phyloP scores from a whole-genome alignment of 164 flowering plant species.

The Magnolia kwangsiensis region DNA sequence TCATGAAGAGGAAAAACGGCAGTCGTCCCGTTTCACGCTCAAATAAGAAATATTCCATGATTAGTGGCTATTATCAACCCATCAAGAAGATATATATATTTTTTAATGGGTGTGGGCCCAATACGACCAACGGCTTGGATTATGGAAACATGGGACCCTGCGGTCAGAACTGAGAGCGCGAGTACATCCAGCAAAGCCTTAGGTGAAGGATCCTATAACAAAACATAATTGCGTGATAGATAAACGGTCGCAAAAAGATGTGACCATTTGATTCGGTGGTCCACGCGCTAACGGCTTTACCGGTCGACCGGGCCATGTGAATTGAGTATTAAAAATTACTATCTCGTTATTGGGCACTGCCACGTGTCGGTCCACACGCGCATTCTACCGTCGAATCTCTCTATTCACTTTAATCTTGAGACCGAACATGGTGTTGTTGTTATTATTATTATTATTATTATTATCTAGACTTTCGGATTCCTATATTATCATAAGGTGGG shows the following conservation, averaged over 20 bases:
- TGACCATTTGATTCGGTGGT: not conserved
- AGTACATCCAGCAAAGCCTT: not conserved
- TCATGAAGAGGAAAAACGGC: too few species aligned
- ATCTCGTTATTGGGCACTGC: not conserved
- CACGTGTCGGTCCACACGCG: slow-evolving; percentile 1
- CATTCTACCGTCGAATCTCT: not conserved
- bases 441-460: not conserved
- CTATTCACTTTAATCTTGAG: too few species aligned
- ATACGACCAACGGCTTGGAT: too few species aligned
- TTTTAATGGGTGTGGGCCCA: too few species aligned
- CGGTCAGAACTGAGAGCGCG: too few species aligned
- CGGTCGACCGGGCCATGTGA: slow-evolving; percentile 11
- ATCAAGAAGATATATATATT: too few species aligned
- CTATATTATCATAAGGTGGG: too few species aligned
- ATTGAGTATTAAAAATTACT: not conserved
- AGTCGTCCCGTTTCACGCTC: too few species aligned
- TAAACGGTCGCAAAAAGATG: not conserved
- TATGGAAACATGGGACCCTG: too few species aligned
- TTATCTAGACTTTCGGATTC: not conserved
- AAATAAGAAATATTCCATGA: too few species aligned
- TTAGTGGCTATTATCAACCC: too few species aligned
- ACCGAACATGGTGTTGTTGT: too few species aligned
- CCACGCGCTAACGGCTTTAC: slow-evolving; percentile 11
- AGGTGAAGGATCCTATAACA: not conserved
- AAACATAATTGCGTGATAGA: not conserved